Base-by-base conservation (phyloP, 106 monocot species). In the Cymbidium sinense region DNA sequence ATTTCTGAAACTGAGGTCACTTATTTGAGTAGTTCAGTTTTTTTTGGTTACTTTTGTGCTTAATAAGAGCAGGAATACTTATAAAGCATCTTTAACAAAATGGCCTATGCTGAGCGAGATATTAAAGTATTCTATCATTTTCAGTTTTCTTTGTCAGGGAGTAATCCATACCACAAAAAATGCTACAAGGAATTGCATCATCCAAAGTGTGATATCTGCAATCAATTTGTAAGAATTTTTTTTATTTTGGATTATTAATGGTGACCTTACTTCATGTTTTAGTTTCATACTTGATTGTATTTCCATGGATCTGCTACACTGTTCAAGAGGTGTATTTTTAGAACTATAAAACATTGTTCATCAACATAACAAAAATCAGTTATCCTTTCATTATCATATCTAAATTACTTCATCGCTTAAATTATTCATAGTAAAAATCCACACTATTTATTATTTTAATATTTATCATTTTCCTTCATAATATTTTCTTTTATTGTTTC, bases 201-300 rank as follows among this genome's bases (percentile, higher is more conserved):
- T 78, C 98, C 98, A 11, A 98, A 92, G 82, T 98, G 98, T 74
- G 94, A 98, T 80, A 88, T 98, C 64, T 98, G 98, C 84, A 90
- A 86, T 75, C 86, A 94, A 74, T 98, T 94, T 92, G 98, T 98
- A 89, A 85, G 94, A 69, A 80, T 30, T 71, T 25, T 81, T 25
- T 1, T 35, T 52, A 70, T 80, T 70, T 31, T 34, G 25, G 31
- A 67, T 27, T 67, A 67, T 31, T 67, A 13, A 67, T 17, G 61
- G 7, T 28, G 23, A 15, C n/a, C 20, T 19, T 5, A 19, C 19
- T 54, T 64, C 28, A 64, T 28, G 7, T 27, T 67, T 33, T 67
- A n/a, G 58, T 58, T 58, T 58, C 58, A 58, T n/a, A 8, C 58
- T n/a, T 58, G 58, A 21, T 58, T 20, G 21, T 58, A 2, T 23